Base-by-base conservation (phyloP, 805 yeast genomes). In the Hanseniaspora occidentalis region DNA sequence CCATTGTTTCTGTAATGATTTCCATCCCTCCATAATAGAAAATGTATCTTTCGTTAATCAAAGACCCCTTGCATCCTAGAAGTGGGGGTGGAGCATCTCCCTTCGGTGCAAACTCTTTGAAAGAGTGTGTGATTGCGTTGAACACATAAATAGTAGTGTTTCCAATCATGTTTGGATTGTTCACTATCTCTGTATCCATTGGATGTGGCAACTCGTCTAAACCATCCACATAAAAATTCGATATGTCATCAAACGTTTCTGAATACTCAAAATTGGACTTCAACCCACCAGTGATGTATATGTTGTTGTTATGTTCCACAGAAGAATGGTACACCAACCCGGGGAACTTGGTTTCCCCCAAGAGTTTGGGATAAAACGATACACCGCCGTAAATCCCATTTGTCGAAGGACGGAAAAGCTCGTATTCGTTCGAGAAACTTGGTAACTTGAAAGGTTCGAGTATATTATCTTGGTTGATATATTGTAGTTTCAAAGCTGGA, bases 21-120 rank as follows among this genome's bases (percentile, higher is more conserved):
- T 70, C 71, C 52, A 79, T 72, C 0, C 92, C 94, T n/a, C 89
- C 94, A 51, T 73, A 79, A 43, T 70, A 68, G 46, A 79, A 67
- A 13, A 75, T 65, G 49, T 77, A 77, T 27, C 74, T 58, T n/a
- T 67, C 62, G 4, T 82, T 71, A 4, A 81, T 59, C 41, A 59
- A 64, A 7, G 73, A 63, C 14, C 71, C 66, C 5, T 66, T 50
- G 53, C 75, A 60, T 41, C 74, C 68, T 35, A 71, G 51, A 16
- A 79, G 50, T 2, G 77, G 69, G 3, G 72, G 70, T 0, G 86
- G 85, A 4, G 64, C 50, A 35, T 66, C 67, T 2, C 71, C 72
- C 2, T 47, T 38, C 5, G 57, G 19, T 43, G 50, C 37, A 51
- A 65, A 59, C 56, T 52, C 53, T 4, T 49, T 47, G 6, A 69